A percentile compares a stretch with the other conserved stretches of the same genome.
These are phyloP conservation scores for Allium sativum DNA, from an alignment of 106 monocot species.

Conservation along the genomic window DNA sequence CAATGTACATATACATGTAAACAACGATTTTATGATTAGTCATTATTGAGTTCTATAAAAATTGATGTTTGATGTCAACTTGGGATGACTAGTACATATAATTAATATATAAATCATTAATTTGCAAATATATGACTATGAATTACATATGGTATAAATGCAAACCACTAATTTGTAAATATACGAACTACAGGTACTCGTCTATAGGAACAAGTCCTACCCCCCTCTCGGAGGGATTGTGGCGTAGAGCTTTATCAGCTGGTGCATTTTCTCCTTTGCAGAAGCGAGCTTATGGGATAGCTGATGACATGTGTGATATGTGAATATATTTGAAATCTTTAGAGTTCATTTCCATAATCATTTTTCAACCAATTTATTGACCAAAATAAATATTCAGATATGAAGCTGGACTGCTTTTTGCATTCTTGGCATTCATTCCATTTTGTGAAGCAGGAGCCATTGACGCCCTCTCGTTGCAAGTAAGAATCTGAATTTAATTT, in stretches of 20 bases:
- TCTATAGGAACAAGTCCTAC: constrained; percentile 38
- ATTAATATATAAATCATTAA: too few species aligned
- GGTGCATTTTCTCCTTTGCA: constrained; percentile 74
- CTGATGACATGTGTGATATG: constrained; percentile 81
- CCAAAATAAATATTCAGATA: constrained; percentile 31
- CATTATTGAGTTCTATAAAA: too few species aligned
- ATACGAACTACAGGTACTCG: constrained; percentile 35
- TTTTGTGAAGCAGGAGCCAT: constrained; percentile 80
- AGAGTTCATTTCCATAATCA: background rate
- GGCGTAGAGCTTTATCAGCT: constrained; percentile 63
- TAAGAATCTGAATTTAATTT: constrained; percentile 19
- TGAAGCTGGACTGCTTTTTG: constrained; percentile 88
- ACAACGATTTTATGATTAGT: too few species aligned
- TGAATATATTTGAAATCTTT: background rate
- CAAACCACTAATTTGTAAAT: background rate
- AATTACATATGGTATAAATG: too few species aligned
- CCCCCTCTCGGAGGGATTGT: constrained; percentile 62
- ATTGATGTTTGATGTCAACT: too few species aligned
- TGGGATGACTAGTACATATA: too few species aligned
- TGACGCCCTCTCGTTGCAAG: constrained; percentile 85
- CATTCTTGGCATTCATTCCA: constrained; percentile 90
- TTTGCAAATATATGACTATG: too few species aligned
- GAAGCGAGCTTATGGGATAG: constrained; percentile 90
- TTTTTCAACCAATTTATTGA: background rate
- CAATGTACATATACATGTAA: too few species aligned